Conservation (phyloP, 257 asterid species). For the Orobanche coerulescens region DNA sequence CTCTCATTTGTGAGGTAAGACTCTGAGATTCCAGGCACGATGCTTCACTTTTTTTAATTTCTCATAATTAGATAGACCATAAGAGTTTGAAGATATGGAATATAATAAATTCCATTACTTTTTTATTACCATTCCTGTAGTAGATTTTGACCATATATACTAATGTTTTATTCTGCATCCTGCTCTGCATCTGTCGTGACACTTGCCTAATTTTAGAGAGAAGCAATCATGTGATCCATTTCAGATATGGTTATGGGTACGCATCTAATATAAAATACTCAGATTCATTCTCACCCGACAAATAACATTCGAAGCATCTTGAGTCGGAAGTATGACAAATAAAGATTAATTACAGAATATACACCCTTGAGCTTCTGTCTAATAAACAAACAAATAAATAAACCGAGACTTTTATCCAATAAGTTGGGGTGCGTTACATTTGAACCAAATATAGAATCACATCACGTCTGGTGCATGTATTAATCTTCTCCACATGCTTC, state of each 20-base stretch:
- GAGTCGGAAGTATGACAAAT: neutral
- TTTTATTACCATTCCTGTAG: neutral
- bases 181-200: neutral
- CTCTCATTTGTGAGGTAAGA: slow-evolving; percentile 83
- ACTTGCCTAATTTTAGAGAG: neutral
- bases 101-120: neutral
- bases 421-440: no score
- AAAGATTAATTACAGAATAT: no score
- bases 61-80: no score
- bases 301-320: neutral
- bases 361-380: neutral
- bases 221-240: no score
- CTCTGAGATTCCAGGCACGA: neutral
- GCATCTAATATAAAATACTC: neutral
- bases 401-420: no score
- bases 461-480: no score
- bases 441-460: no score
- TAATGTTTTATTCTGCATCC: neutral
- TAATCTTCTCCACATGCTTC: no score
- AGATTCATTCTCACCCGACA: neutral
- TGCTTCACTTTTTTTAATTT: no score
- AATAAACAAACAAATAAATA: no score
- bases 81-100: no score
- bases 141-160: neutral
- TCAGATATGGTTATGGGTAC: neutral